A percentile compares a stretch with the other conserved stretches of the same genome.
Evolutionary conservation across 371 early-diverging fungal genomes (phyloP).

Genomic region (Mortierella sp.): DNA sequence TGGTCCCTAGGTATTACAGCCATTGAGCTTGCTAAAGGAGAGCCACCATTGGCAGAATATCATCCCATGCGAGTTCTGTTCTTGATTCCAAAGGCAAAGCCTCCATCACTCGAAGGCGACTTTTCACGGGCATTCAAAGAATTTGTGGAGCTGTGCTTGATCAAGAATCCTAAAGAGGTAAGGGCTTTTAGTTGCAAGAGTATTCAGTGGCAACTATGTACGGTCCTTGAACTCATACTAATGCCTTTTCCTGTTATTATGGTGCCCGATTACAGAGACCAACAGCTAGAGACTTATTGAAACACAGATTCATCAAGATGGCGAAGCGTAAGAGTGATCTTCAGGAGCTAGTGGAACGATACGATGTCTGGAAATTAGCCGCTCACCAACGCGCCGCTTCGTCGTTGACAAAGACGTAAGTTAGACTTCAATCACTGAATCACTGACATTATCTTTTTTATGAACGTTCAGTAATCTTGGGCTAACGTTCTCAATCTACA

Average conservation of each 20-base stretch:
- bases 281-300: constrained; percentile 90
- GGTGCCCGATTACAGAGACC: constrained; percentile 72
- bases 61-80: constrained; percentile 96
- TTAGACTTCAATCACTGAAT: background rate
- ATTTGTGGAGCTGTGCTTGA: constrained; percentile 90
- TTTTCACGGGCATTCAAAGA: constrained; percentile 93
- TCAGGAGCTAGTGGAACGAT: constrained; percentile 88
- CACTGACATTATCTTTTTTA: background rate
- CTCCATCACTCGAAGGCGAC: constrained; percentile 85
- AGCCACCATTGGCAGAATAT: constrained; percentile 93
- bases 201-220: background rate
- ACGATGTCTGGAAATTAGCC: constrained; percentile 78
- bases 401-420: constrained; percentile 68
- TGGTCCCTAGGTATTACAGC: constrained; percentile 99
- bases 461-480: background rate
- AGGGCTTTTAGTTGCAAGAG: constrained; percentile 1
- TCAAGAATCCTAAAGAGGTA: constrained; percentile 86
- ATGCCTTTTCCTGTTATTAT: background rate
- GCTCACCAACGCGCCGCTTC: constrained; percentile 71
- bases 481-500: background rate
- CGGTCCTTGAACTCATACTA: background rate
- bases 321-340: constrained; percentile 83
- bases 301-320: constrained; percentile 90
- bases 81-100: constrained; percentile 93
- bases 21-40: constrained; percentile 95